A percentile compares a stretch with the other conserved stretches of the same genome.
phyloP scores from a whole-genome alignment of 148 eudicot species.

The Rhododendron ovatum region DNA sequence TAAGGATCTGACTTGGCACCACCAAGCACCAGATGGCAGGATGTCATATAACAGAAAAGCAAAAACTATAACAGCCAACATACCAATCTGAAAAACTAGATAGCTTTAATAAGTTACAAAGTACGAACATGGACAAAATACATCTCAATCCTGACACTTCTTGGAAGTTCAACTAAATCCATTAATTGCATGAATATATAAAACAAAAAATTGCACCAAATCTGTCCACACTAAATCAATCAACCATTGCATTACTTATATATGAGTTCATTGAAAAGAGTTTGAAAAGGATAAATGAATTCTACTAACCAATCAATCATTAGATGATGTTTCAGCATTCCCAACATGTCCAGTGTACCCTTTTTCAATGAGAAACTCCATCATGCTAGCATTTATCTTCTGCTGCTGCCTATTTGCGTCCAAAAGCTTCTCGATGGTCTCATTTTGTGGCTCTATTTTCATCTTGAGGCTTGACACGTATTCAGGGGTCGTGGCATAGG shows the following conservation, averaged over 20 bases:
- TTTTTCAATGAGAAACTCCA: neutral
- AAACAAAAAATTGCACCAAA: too few relatives aligned
- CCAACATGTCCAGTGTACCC: neutral
- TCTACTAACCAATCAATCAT: neutral
- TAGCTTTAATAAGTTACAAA: too few relatives aligned
- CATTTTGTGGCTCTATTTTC: neutral
- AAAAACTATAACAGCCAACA: too few relatives aligned
- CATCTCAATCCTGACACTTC: too few relatives aligned
- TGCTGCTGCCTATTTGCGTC: neutral
- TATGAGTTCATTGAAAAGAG: too few relatives aligned
- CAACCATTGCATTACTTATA: too few relatives aligned
- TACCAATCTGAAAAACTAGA: too few relatives aligned
- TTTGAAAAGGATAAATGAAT: neutral
- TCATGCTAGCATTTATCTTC: neutral
- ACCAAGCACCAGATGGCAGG: neutral
- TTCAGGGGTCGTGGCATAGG: neutral
- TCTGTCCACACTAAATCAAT: too few relatives aligned
- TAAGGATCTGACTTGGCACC: neutral
- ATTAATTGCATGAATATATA: too few relatives aligned
- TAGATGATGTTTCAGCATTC: neutral
- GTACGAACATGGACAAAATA: too few relatives aligned
- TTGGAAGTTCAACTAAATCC: too few relatives aligned
- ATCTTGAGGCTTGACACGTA: neutral
- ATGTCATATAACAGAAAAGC: too few relatives aligned
- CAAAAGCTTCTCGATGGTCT: neutral